A percentile compares a stretch with the other conserved stretches of the same genome.
Evolutionary conservation across 352 stramenopile genomes (phyloP).

Genomic region (Pythium brassicae): DNA sequence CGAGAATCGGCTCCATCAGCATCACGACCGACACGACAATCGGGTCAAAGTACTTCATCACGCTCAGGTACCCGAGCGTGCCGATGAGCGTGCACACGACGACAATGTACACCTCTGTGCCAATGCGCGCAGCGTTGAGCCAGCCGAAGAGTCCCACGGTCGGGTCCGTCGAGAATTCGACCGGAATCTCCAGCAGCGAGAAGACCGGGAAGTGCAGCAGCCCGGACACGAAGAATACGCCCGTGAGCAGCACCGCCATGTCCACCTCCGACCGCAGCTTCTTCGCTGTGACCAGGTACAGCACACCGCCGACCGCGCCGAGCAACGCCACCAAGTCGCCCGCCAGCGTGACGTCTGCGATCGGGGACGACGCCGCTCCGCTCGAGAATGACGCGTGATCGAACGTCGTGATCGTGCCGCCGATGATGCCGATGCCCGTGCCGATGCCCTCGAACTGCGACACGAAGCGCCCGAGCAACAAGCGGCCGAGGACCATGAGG

Average conservation of each 20-base stretch:
- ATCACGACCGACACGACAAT: slow-evolving; percentile 88
- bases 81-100: slow-evolving; percentile 86
- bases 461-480: slow-evolving; percentile 51
- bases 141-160: slow-evolving; percentile 83
- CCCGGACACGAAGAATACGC: slow-evolving; percentile 50
- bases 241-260: slow-evolving; percentile 16
- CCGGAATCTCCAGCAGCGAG: slow-evolving; percentile 5
- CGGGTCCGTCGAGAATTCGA: slow-evolving; percentile 43
- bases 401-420: slow-evolving; percentile 65
- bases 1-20: slow-evolving; percentile 85
- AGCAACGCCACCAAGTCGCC: slow-evolving; percentile 54
- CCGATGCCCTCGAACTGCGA: slow-evolving; percentile 59
- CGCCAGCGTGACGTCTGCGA: slow-evolving; percentile 16
- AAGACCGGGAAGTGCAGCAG: slow-evolving; percentile 8
- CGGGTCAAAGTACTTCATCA: slow-evolving; percentile 93
- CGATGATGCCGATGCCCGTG: slow-evolving; percentile 63
- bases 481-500: slow-evolving; percentile 71
- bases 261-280: slow-evolving; percentile 70
- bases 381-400: slow-evolving; percentile 21
- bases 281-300: slow-evolving; percentile 81
- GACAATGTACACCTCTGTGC: slow-evolving; percentile 79
- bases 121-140: slow-evolving; percentile 56
- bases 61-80: slow-evolving; percentile 87
- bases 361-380: neutral
- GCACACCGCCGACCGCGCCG: slow-evolving; percentile 58